phyloP scores from a whole-genome alignment of 495 filamentous ascomycete genomes.

The Tricharina praecox region DNA sequence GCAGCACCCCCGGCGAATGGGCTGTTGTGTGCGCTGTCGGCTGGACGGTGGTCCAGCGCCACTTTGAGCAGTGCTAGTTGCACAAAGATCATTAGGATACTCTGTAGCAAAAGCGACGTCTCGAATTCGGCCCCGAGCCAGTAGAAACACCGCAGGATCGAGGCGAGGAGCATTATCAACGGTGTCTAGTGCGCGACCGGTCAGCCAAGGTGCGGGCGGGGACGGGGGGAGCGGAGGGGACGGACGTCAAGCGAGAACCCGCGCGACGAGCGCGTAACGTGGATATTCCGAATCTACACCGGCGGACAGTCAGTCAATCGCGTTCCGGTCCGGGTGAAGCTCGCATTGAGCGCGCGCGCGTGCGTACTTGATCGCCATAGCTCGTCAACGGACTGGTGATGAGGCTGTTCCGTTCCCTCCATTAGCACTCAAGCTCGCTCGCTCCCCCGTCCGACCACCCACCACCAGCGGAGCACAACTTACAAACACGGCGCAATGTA shows the following conservation, averaged over 20 bases:
- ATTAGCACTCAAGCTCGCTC: neutral
- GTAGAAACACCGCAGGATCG: constrained; percentile 85
- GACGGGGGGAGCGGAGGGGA: constrained; percentile 9
- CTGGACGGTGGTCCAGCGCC: constrained; percentile 73
- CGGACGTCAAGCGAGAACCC: constrained; percentile 53
- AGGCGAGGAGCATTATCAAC: constrained; percentile 91
- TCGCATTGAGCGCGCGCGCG: neutral
- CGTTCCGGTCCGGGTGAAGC: no score
- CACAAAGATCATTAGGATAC: constrained; percentile 63
- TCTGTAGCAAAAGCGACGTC: constrained; percentile 61
- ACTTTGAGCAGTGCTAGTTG: constrained; percentile 76
- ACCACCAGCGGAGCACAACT: neutral
- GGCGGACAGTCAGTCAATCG: no score
- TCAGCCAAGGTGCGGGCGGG: neutral
- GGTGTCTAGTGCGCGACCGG: constrained; percentile 51
- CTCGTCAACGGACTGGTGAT: constrained; percentile 23
- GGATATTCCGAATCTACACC: constrained; percentile 66
- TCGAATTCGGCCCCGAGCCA: constrained; percentile 83
- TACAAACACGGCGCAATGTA: constrained; percentile 22
- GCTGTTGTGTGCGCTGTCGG: constrained; percentile 34
- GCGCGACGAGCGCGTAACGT: constrained; percentile 59
- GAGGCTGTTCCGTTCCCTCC: constrained; percentile 10
- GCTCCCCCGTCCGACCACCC: neutral
- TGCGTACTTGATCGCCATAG: constrained; percentile 24
- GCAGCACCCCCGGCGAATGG: constrained; percentile 18